These are phyloP conservation scores for Umbilicaria muhlenbergii DNA, from an alignment of 495 filamentous ascomycete species.

Conservation along the genomic window DNA sequence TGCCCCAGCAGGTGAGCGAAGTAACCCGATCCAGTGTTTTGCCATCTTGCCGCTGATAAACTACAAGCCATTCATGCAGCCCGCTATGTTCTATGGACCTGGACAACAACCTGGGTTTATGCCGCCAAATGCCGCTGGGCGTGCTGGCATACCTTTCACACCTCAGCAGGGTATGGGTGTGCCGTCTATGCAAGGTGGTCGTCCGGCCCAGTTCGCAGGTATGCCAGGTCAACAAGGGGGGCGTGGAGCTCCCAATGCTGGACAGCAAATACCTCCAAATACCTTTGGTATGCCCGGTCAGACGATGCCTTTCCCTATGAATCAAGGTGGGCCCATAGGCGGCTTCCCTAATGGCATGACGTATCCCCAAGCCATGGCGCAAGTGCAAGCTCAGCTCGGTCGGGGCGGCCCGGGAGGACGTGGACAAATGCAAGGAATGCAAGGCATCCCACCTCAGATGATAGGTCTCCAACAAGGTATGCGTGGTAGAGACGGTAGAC, in stretches of 20 bases:
- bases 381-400: slow-evolving; percentile 35
- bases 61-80: slow-evolving; percentile 45
- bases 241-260: slow-evolving; percentile 54
- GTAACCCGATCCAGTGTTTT: neutral
- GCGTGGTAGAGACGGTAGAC: slow-evolving; percentile 51
- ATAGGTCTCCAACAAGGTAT: slow-evolving; percentile 43
- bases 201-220: slow-evolving; percentile 68
- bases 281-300: slow-evolving; percentile 61
- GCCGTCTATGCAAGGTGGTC: slow-evolving; percentile 63
- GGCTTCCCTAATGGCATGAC: slow-evolving; percentile 38
- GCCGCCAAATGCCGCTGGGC: slow-evolving; percentile 46
- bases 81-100: slow-evolving; percentile 75
- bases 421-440: slow-evolving; percentile 60
- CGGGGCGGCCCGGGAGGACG: slow-evolving; percentile 58
- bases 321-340: slow-evolving; percentile 47
- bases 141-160: slow-evolving; percentile 74
- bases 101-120: slow-evolving; percentile 76
- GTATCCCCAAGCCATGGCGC: slow-evolving; percentile 44
- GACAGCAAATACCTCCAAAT: slow-evolving; percentile 65
- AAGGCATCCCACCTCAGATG: slow-evolving; percentile 47
- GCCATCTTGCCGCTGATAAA: neutral
- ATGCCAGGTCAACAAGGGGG: slow-evolving; percentile 72
- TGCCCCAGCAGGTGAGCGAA: slow-evolving; percentile 58
- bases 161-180: slow-evolving; percentile 67
- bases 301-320: slow-evolving; percentile 58